Base-by-base conservation (phyloP, 306 rosid species). In the Datisca glomerata region DNA sequence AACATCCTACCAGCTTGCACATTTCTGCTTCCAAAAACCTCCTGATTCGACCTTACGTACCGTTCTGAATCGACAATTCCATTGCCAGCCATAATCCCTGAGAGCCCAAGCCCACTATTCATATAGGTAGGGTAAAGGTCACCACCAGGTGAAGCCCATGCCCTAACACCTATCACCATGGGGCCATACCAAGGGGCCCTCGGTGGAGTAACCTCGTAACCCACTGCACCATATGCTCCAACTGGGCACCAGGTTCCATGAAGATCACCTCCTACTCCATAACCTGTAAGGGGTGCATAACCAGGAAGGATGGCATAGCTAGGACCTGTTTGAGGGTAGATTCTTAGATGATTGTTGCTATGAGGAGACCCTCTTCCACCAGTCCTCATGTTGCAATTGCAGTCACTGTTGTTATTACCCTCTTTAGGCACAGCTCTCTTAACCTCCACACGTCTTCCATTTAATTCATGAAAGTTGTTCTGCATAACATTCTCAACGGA, bases 341-440 rank as follows among this genome's bases (percentile, higher is more conserved):
- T 31, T n/a, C 61, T 52, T 13, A 27, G 32, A 21, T 25, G 23
- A 16, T 40, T 10, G 5, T 9, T 33, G 12, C 37, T 7, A 31
- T 14, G 24, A 16, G 59, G 18, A 1, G 52, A 63, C 17, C 64
- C 79, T 54, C 72, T 73, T 36, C 59, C 85, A 51, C 24, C 64
- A 43, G 44, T 27, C 48, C 70, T 69, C 32, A 48, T 4, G 27
- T 32, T 65, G 49, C 61, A 65, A 48, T 44, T 53, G 48, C 65
- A 50, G 8, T 60, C 84, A 41, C 43, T 41, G 7, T 40, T 49
- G 55, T 15, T 41, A 36, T 60, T 67, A 9, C 53, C 78, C 45
- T 78, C 81, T 53, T 76, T 80, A 0, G 96, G 93, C 56, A 80
- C 75, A 11, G 96, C 96, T 64, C 72, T 85, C 82, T 85, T 85